Percentiles rank a stretch among this genome's conserved stretches.
Evolutionary conservation across 495 filamentous ascomycete genomes (phyloP).

Genomic region (Talaromyces stipitatus): DNA sequence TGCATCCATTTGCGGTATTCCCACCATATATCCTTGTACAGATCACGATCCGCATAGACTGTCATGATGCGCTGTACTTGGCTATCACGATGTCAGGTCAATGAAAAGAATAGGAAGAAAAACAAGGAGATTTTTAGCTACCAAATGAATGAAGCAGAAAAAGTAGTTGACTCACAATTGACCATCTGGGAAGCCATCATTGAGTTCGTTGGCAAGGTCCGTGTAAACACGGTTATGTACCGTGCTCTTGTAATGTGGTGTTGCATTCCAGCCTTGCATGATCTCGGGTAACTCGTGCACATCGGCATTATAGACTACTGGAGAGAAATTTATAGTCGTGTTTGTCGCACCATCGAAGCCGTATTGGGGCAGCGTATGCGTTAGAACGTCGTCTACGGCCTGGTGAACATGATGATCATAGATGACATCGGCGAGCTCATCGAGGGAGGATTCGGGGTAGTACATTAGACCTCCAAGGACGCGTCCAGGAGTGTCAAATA

Average conservation of each 20-base stretch:
- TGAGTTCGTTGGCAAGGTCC: neutral
- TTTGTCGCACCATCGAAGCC: neutral
- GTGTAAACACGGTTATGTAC: neutral
- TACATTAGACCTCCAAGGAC: slow-evolving; percentile 32
- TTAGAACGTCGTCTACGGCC: neutral
- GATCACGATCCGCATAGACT: neutral
- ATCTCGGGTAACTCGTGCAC: neutral
- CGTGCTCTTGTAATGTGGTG: neutral
- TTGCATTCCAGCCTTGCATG: neutral
- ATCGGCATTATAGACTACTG: neutral
- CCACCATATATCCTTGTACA: neutral
- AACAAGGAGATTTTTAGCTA: no score
- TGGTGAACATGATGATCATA: neutral
- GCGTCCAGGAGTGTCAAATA: slow-evolving; percentile 20
- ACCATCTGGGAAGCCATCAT: neutral
- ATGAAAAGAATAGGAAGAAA: no score
- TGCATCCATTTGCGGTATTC: neutral
- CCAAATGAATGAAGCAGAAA: neutral
- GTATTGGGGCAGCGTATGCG: neutral
- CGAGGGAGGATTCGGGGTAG: slow-evolving; percentile 2
- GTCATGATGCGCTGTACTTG: neutral
- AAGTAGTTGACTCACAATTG: neutral
- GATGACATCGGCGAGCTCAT: neutral
- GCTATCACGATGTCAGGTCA: neutral
- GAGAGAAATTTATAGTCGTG: neutral